These are phyloP conservation scores for Mycosarcoma maydis DNA, from an alignment of 1,284 basidiomycete species.

Conservation along the genomic window DNA sequence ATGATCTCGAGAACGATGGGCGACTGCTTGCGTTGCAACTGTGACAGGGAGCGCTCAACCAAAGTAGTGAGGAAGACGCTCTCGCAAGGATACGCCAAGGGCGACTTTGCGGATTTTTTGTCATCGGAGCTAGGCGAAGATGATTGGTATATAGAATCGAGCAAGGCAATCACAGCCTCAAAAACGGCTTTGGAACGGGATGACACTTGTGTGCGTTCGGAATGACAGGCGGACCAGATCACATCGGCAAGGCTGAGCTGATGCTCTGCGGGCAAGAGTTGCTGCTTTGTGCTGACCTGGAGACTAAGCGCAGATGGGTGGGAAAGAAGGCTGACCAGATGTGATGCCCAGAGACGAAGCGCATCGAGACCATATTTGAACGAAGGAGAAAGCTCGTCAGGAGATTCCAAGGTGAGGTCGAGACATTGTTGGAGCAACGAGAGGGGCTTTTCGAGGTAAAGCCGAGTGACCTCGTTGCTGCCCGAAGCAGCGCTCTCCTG, in stretches of 20 bases:
- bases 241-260: slow-evolving; percentile 40
- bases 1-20: slow-evolving; percentile 42
- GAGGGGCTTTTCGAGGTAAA: slow-evolving; percentile 20
- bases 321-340: slow-evolving; percentile 14
- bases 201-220: slow-evolving; percentile 35
- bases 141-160: slow-evolving; percentile 14
- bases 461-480: slow-evolving; percentile 5
- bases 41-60: slow-evolving; percentile 22
- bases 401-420: slow-evolving; percentile 23
- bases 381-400: slow-evolving; percentile 32
- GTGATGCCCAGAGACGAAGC: slow-evolving; percentile 35
- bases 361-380: slow-evolving; percentile 50
- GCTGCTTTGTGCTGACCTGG: slow-evolving; percentile 6
- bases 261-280: slow-evolving; percentile 21
- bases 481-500: slow-evolving; percentile 11
- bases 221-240: slow-evolving; percentile 46
- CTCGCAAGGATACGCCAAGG: slow-evolving; percentile 18
- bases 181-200: slow-evolving; percentile 37
- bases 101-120: neutral
- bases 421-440: slow-evolving; percentile 32
- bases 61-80: slow-evolving; percentile 27
- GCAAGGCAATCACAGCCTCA: slow-evolving; percentile 22
- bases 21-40: slow-evolving; percentile 46
- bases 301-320: slow-evolving; percentile 1
- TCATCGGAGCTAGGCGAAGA: neutral